Evolutionary conservation across 2,329 filamentous ascomycete species (phyloP).

Genomic region (Ciborinia camelliae): DNA sequence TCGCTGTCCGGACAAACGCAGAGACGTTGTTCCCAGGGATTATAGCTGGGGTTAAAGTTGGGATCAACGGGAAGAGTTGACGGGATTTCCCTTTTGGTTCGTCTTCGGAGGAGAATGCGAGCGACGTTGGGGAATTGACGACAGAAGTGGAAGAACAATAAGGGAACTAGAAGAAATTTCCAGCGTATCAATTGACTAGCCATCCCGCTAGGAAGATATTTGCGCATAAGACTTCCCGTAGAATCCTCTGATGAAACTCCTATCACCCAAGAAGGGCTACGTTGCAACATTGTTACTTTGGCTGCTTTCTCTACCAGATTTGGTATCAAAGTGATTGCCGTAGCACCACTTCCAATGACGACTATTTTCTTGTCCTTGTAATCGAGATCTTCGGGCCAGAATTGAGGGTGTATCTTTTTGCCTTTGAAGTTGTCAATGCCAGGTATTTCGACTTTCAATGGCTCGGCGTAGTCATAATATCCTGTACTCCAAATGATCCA

Average conservation of each 20-base stretch:
- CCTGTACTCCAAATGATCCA: slow-evolving; percentile 60
- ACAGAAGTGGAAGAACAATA: slow-evolving; percentile 50
- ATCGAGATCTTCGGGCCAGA: slow-evolving; percentile 66
- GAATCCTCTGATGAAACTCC: slow-evolving; percentile 37
- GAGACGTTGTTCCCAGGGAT: slow-evolving; percentile 71
- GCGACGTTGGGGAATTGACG: slow-evolving; percentile 50
- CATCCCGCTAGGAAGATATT: slow-evolving; percentile 44
- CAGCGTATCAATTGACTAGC: slow-evolving; percentile 44
- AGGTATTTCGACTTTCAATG: slow-evolving; percentile 53
- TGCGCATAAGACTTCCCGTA: slow-evolving; percentile 5
- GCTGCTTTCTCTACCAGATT: slow-evolving; percentile 60
- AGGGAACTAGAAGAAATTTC: slow-evolving; percentile 48
- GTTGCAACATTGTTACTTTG: slow-evolving; percentile 75
- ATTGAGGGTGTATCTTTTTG: slow-evolving; percentile 64
- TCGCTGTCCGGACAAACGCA: slow-evolving; percentile 61
- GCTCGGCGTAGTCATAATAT: slow-evolving; percentile 61
- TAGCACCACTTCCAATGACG: slow-evolving; percentile 56
- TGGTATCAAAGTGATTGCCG: slow-evolving; percentile 72
- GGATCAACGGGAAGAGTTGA: slow-evolving; percentile 51
- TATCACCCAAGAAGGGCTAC: slow-evolving; percentile 68
- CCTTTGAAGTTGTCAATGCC: slow-evolving; percentile 59
- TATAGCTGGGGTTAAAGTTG: slow-evolving; percentile 63
- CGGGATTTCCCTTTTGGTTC: slow-evolving; percentile 52
- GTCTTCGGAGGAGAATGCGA: slow-evolving; percentile 45
- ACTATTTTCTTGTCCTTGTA: slow-evolving; percentile 52